Conservation (phyloP, 2,329 filamentous ascomycete genomes). For the Botrytis paeoniae region DNA sequence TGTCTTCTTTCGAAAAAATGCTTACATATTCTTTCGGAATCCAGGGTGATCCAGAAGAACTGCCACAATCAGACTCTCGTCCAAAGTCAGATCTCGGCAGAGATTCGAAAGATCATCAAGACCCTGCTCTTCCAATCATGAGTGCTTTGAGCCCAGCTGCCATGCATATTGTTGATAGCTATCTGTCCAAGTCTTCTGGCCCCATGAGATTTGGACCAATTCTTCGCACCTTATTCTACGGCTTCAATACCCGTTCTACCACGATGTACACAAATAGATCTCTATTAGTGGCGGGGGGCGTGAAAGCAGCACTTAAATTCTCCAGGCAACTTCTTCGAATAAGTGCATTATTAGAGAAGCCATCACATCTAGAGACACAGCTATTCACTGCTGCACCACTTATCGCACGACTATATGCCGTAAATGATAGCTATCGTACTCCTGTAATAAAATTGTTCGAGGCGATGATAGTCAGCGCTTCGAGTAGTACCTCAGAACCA, state of each 20-base stretch:
- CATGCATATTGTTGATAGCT: slow-evolving; percentile 71
- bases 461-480: slow-evolving; percentile 67
- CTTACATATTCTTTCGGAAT: slow-evolving; percentile 72
- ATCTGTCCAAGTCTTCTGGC: slow-evolving; percentile 66
- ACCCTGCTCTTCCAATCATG: slow-evolving; percentile 26
- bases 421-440: slow-evolving; percentile 62
- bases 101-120: not conserved
- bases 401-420: slow-evolving; percentile 72
- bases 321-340: slow-evolving; percentile 68
- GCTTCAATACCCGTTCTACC: slow-evolving; percentile 55
- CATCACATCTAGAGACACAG: slow-evolving; percentile 69
- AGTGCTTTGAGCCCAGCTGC: slow-evolving; percentile 64
- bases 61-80: slow-evolving; percentile 34
- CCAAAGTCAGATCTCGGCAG: not conserved
- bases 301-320: slow-evolving; percentile 62
- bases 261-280: slow-evolving; percentile 58
- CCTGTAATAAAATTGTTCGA: slow-evolving; percentile 69
- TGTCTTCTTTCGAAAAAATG: slow-evolving; percentile 68
- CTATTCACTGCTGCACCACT: slow-evolving; percentile 78
- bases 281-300: slow-evolving; percentile 58
- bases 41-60: slow-evolving; percentile 53
- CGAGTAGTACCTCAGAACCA: slow-evolving; percentile 67
- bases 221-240: slow-evolving; percentile 64
- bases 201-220: slow-evolving; percentile 76
- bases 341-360: slow-evolving; percentile 59